Conservation (phyloP, 2,329 filamentous ascomycete species). For the Neophaeococcomyces aloes region DNA sequence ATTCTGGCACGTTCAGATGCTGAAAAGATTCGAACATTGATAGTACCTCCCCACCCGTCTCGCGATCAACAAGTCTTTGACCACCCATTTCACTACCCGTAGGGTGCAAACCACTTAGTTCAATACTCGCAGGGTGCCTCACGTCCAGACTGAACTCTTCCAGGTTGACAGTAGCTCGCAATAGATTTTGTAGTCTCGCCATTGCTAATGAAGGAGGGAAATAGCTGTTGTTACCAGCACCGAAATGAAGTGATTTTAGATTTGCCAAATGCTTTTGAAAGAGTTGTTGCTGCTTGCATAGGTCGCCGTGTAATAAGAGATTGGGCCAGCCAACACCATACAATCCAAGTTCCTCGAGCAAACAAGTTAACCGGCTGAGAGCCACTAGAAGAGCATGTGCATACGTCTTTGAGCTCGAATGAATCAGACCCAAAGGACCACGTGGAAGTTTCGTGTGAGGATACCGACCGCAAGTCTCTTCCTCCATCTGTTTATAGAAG, state of each 20-base stretch:
- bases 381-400: not conserved
- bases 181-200: not conserved
- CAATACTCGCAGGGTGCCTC: not conserved
- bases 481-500: conserved; percentile 2
- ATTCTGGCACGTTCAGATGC: not conserved
- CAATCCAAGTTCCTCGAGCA: not conserved
- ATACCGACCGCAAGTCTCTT: conserved; percentile 2
- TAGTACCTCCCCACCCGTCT: not conserved
- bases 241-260: not conserved
- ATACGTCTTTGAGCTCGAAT: not conserved
- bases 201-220: not conserved
- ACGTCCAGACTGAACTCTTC: not conserved
- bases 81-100: not conserved
- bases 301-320: not conserved
- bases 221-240: not conserved
- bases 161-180: not conserved
- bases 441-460: conserved; percentile 1
- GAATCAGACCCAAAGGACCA: not conserved
- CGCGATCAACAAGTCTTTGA: not conserved
- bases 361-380: not conserved
- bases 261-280: not conserved
- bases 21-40: not conserved
- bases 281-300: not conserved
- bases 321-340: not conserved
- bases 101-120: not conserved